Evolutionary conservation across 2,329 filamentous ascomycete species (phyloP), one percentile per base, ranked within the genome.

Genomic region (Trichoderma koningii): DNA sequence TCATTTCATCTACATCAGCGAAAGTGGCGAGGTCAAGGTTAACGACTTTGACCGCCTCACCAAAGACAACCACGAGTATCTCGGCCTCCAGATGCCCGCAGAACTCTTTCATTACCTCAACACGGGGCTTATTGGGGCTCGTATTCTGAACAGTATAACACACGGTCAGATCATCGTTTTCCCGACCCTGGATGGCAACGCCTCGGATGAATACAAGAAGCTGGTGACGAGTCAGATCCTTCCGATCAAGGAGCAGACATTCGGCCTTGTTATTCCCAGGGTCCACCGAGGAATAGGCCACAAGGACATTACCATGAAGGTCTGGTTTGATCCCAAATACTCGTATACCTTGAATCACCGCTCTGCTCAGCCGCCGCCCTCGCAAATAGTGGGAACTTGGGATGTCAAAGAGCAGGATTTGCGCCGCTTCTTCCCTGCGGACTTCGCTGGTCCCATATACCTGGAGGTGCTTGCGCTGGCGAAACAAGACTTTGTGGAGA

Each of bases 51-150:
- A 91, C 7, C 83, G 87, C 63, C 85, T 93, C 21, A 93, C 95
- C 2, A 85, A 85, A 52, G 93, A 98, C 74, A 89, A 95, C 69
- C 91, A 96, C 73, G 89, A 94, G 72, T 93, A 97, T 73, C 86
- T 97, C 67, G 93, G 93, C n/a, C 86, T 96, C 66, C 90, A 93
- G 66, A 82, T 99, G 5, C 93, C 95, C 0, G 88, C 93, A 47
- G 95, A 99, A 77, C 82, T 98, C 19, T 93, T 94, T 75, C 90
- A 92, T 76, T 98, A 98, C 75, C 83, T 97, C 56, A 93, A 92
- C 66, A 88, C 86, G 59, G 95, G 92, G 41, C 80, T 97, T 50
- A 87, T 98, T 69, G 87, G 91, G 30, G 83, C 92, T 26, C 87
- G 91, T 55, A 82, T 97, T 44, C 84, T 96, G 14, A 91, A 90